Percentiles rank a stretch among this genome's conserved stretches.
Conservation (phyloP, 1,139 yeast genomes). For the Taphrina wiesneri region DNA sequence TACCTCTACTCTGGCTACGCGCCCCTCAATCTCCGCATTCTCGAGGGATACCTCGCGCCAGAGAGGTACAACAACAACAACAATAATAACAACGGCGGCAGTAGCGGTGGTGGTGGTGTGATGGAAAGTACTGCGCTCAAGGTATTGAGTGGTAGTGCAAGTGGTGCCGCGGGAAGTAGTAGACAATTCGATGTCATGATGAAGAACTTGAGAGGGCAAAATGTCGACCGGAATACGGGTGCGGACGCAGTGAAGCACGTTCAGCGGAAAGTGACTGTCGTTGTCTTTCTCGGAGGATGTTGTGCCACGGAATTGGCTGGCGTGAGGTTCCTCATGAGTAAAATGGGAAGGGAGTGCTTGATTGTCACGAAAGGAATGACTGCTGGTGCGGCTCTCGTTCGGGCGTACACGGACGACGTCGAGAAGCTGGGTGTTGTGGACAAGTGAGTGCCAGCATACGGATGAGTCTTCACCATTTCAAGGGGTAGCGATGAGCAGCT, state of each 20-base stretch:
- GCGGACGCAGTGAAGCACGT: conserved; percentile 39
- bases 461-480: too few relatives aligned
- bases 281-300: conserved; percentile 73
- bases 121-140: neutral
- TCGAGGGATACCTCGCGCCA: conserved; percentile 45
- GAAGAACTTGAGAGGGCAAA: conserved; percentile 46
- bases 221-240: conserved; percentile 44
- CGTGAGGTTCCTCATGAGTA: conserved; percentile 56
- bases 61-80: conserved; percentile 45
- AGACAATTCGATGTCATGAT: conserved; percentile 44
- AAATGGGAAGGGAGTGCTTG: conserved; percentile 38
- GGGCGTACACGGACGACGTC: neutral
- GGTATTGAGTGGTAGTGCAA: neutral
- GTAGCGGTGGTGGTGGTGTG: too few relatives aligned
- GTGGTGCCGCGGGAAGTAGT: neutral
- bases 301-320: conserved; percentile 75
- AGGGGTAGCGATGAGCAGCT: too few relatives aligned
- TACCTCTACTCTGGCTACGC: conserved; percentile 53
- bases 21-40: conserved; percentile 51
- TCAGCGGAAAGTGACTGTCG: conserved; percentile 46
- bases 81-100: too few relatives aligned
- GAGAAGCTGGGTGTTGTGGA: neutral
- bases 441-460: too few relatives aligned
- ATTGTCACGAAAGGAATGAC: conserved; percentile 40
- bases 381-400: conserved; percentile 37